A percentile compares a stretch with the other conserved stretches of the same genome.
Conservation (phyloP, 306 rosid species). For the Adenanthera pavonina region DNA sequence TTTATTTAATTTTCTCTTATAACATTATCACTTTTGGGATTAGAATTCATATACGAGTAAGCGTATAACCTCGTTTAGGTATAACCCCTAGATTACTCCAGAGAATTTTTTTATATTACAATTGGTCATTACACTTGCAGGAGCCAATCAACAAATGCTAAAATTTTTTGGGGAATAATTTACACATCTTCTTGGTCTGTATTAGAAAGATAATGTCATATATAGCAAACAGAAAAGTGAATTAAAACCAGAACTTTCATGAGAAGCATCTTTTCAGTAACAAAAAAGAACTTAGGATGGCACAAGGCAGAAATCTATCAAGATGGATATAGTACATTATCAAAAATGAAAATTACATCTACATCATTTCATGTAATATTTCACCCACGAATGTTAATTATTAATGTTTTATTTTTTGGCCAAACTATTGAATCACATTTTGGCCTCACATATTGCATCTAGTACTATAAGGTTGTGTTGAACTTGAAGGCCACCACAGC, state of each 20-base stretch:
- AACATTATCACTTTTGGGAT: no score
- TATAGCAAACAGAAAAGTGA: not conserved
- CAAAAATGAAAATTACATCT: not conserved
- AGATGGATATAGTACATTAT: not conserved
- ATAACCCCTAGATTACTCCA: no score
- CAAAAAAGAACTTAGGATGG: slow-evolving; percentile 29
- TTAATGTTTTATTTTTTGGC: no score
- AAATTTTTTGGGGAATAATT: not conserved
- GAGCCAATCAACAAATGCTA: slow-evolving; percentile 7
- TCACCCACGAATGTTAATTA: not conserved
- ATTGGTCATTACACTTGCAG: no score
- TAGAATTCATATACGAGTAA: no score
- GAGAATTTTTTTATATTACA: no score
- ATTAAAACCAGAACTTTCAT: not conserved
- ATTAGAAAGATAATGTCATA: not conserved
- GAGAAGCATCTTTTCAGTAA: slow-evolving; percentile 1
- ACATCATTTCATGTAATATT: not conserved
- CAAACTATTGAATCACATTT: no score
- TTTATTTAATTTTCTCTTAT: no score
- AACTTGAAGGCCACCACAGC: no score
- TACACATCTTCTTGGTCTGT: not conserved
- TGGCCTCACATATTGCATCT: no score
- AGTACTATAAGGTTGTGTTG: no score
- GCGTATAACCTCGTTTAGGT: no score
- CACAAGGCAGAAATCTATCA: not conserved